These are phyloP conservation scores for Lecanicillium sp. DNA, from an alignment of 2,329 filamentous ascomycete species.

Conservation along the genomic window DNA sequence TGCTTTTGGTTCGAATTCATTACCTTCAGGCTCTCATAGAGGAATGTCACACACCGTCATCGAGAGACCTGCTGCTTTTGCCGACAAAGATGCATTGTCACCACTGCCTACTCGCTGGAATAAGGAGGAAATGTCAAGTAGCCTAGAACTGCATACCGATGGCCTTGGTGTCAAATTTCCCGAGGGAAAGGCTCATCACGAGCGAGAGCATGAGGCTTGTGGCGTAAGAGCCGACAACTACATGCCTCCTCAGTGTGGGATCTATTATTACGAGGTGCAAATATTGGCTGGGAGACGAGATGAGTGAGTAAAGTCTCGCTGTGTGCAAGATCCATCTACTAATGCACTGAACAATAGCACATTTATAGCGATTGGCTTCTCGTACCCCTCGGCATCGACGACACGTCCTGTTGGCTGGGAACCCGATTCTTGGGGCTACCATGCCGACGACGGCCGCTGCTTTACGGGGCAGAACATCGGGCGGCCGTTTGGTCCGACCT, in stretches of 20 bases:
- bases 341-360: conserved; percentile 29
- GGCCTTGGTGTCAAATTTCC: conserved; percentile 63
- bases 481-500: conserved; percentile 48
- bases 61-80: conserved; percentile 57
- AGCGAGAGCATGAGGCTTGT: conserved; percentile 65
- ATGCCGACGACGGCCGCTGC: conserved; percentile 58
- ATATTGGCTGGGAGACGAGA: conserved; percentile 43
- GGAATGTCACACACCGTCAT: conserved; percentile 79
- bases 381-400: conserved; percentile 42
- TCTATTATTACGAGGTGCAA: conserved; percentile 84
- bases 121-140: conserved; percentile 62
- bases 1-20: conserved; percentile 31
- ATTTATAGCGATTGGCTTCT: conserved; percentile 56
- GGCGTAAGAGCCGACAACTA: conserved; percentile 74
- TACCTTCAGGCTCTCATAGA: conserved; percentile 49
- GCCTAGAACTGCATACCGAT: conserved; percentile 66
- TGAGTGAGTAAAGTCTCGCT: conserved; percentile 36
- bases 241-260: conserved; percentile 82
- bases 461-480: conserved; percentile 50
- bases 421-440: conserved; percentile 59
- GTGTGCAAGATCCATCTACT: not conserved
- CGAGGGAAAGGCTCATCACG: conserved; percentile 35
- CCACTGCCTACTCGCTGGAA: conserved; percentile 80
- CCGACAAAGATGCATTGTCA: conserved; percentile 50
- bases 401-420: conserved; percentile 58